phyloP scores from a whole-genome alignment of 345 rosid species.

The Bruguiera sexangula region DNA sequence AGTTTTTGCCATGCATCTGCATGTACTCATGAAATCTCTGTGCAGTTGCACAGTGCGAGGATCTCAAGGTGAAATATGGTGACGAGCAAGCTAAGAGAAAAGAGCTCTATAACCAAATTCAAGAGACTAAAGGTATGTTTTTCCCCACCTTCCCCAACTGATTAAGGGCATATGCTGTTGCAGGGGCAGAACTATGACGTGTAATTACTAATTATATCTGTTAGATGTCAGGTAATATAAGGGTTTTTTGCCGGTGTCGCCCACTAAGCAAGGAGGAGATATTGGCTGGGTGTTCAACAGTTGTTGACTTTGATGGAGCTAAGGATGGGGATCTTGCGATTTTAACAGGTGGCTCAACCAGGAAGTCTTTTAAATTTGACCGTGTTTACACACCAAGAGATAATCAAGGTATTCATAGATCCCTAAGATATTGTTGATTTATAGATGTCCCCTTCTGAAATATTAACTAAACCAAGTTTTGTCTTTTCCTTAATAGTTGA shows the following conservation, averaged over 20 bases:
- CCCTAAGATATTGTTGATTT: slow-evolving; percentile 1
- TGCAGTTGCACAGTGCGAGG: slow-evolving; percentile 90
- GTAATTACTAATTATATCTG: background rate
- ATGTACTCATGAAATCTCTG: slow-evolving; percentile 22
- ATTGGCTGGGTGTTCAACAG: slow-evolving; percentile 51
- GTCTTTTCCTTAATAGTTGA: slow-evolving; percentile 51
- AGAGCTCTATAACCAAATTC: slow-evolving; percentile 85
- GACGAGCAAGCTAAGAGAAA: slow-evolving; percentile 89
- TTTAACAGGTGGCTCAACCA: slow-evolving; percentile 53
- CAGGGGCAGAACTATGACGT: background rate
- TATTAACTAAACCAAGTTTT: slow-evolving; percentile 6
- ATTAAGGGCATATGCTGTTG: slow-evolving; percentile 10
- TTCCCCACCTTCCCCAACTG: slow-evolving; percentile 4
- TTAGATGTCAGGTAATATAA: slow-evolving; percentile 70
- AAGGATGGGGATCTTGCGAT: slow-evolving; percentile 90
- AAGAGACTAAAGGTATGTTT: slow-evolving; percentile 72
- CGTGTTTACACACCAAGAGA: slow-evolving; percentile 79
- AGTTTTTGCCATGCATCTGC: slow-evolving; percentile 6
- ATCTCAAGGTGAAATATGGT: slow-evolving; percentile 67
- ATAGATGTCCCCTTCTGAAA: background rate
- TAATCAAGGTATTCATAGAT: slow-evolving; percentile 66
- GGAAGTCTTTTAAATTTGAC: slow-evolving; percentile 77
- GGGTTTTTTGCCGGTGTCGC: slow-evolving; percentile 96
- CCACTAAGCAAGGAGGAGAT: slow-evolving; percentile 72
- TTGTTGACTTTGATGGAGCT: slow-evolving; percentile 72